Percentiles rank a stretch among this genome's conserved stretches.
Evolutionary conservation across 306 rosid genomes (phyloP).

Genomic region (Malus fusca): DNA sequence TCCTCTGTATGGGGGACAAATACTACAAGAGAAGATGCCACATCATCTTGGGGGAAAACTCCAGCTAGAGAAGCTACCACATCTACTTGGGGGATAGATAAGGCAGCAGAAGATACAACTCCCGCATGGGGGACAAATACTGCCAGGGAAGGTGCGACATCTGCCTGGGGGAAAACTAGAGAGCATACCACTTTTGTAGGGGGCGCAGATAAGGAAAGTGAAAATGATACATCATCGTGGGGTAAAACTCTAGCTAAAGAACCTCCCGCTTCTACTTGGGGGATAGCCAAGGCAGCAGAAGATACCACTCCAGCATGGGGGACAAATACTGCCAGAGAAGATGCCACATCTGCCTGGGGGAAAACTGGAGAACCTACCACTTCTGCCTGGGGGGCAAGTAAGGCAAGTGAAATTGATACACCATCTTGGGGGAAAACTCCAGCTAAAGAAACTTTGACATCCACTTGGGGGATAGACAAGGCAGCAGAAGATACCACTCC

Average conservation of each 20-base stretch:
- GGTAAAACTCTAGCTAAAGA: neutral
- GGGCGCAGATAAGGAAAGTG: neutral
- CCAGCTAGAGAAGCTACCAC: neutral
- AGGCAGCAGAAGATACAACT: neutral
- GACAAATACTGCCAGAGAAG: neutral
- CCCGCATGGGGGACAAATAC: neutral
- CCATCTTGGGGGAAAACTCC: neutral
- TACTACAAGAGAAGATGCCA: neutral
- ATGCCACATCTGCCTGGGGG: neutral
- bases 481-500: neutral
- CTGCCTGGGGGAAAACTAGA: neutral
- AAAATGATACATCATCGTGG: neutral
- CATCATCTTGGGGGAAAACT: neutral
- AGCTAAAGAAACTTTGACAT: neutral
- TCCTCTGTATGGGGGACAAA: conserved; percentile 2
- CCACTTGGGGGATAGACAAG: neutral
- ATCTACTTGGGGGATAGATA: neutral
- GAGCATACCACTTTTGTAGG: neutral
- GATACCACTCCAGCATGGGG: conserved; percentile 6
- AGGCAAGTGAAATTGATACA: neutral
- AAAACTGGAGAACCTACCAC: neutral
- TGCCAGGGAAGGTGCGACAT: neutral
- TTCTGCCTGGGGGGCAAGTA: neutral
- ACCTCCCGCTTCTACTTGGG: neutral
- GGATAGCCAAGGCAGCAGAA: neutral